Evolutionary conservation across 1,139 yeast species (phyloP).

Genomic region (Yamadazyma spencermartinsiae): DNA sequence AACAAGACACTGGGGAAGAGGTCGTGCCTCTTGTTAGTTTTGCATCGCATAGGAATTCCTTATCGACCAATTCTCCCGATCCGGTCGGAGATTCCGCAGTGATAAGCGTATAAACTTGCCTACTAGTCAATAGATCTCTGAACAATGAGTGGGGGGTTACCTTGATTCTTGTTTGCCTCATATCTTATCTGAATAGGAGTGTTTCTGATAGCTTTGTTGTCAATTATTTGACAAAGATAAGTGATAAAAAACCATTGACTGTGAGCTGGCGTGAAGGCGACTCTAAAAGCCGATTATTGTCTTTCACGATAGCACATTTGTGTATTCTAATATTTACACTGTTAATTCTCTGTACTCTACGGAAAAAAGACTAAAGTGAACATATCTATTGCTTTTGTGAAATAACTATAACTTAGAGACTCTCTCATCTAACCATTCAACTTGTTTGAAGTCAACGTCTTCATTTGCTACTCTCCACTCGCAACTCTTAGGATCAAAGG

Average conservation of each 20-base stretch:
- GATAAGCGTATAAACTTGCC: background rate
- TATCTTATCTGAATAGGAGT: too few relatives aligned
- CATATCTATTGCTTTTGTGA: background rate
- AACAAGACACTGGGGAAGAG: too few relatives aligned
- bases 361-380: too few relatives aligned
- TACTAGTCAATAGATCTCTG: background rate
- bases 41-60: background rate
- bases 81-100: background rate
- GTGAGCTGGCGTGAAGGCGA: too few relatives aligned
- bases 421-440: conserved; percentile 22
- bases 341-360: background rate
- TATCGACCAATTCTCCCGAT: conserved; percentile 1
- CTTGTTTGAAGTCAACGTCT: conserved; percentile 26
- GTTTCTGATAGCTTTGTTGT: too few relatives aligned
- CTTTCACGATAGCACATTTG: too few relatives aligned
- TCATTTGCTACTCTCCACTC: conserved; percentile 31
- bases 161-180: too few relatives aligned
- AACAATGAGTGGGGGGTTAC: too few relatives aligned
- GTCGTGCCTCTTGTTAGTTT: background rate
- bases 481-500: conserved; percentile 24
- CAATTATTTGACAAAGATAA: too few relatives aligned
- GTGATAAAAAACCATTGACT: too few relatives aligned
- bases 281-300: too few relatives aligned
- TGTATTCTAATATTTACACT: too few relatives aligned
- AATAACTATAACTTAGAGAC: background rate